Percentiles rank a stretch among this genome's conserved stretches.
These are phyloP conservation scores for Ogataea methylovora DNA, from an alignment of 805 yeast genomes.

Conservation along the genomic window DNA sequence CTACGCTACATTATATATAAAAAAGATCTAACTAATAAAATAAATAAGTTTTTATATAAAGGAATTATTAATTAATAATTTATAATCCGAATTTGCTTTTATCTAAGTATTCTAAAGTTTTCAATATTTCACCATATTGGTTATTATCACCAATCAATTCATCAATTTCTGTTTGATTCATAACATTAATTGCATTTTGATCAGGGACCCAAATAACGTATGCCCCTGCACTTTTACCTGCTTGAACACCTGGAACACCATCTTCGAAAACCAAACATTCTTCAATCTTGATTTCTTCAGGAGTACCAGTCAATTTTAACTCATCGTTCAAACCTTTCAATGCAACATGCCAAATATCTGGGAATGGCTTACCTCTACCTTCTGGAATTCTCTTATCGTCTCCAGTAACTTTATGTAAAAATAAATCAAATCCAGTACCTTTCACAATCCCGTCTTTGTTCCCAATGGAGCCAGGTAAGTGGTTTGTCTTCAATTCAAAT, in stretches of 20 bases:
- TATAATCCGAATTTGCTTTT: conserved; percentile 36
- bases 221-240: conserved; percentile 80
- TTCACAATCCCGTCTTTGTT: too few species aligned
- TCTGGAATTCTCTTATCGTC: conserved; percentile 77
- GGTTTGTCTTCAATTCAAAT: conserved; percentile 65
- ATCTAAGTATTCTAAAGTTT: conserved; percentile 47
- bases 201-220: conserved; percentile 95
- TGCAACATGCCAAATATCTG: conserved; percentile 88
- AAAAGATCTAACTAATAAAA: too few species aligned
- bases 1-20: too few species aligned
- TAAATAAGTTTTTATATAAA: background rate
- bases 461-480: conserved; percentile 36
- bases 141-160: conserved; percentile 33
- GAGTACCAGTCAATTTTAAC: conserved; percentile 24
- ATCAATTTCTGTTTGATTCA: conserved; percentile 40
- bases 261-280: conserved; percentile 93
- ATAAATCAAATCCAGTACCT: conserved; percentile 49
- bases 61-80: background rate
- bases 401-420: conserved; percentile 74
- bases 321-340: conserved; percentile 58
- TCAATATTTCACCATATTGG: conserved; percentile 49
- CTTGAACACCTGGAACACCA: conserved; percentile 83
- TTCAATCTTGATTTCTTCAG: conserved; percentile 47
- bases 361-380: conserved; percentile 90
- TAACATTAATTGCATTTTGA: conserved; percentile 51